Base-by-base conservation (phyloP, 768 basidiomycete species). In the Rhodosporidiobolus odoratus region DNA sequence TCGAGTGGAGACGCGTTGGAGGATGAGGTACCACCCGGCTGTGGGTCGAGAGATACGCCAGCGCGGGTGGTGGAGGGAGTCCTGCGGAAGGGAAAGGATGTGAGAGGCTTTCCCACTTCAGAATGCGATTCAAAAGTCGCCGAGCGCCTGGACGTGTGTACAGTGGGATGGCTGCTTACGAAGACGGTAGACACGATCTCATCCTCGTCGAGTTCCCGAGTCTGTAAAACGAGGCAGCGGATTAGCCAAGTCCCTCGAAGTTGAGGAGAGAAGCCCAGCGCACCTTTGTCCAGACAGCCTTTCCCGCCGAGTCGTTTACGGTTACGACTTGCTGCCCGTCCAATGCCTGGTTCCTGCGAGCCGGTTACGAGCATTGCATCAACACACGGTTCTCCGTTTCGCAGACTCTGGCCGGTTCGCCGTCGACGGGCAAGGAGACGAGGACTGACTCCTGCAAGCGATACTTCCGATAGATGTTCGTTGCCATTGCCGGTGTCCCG, bases 101-200 rank as follows among this genome's bases (percentile, higher is more conserved):
- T 10, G 48, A 12, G 12, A 27, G 10, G 27, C 30, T n/a, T n/a
- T n/a, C n/a, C n/a, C n/a, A n/a, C n/a, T n/a, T n/a, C n/a, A n/a
- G n/a, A n/a, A 13, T 45, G 43, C 43, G 43, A n/a, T n/a, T 45
- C 43, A 45, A 45, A 13, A 12, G 43, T 45, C 13, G n/a, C n/a
- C n/a, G n/a, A n/a, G n/a, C n/a, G n/a, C n/a, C n/a, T n/a, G 27
- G 17, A 7, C 6, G 9, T 19, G 2, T 9, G 1, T 10, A 30
- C 2, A 8, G 17, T 10, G 27, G 41, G 43, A 15, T 54, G 35
- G n/a, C n/a, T n/a, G n/a, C n/a, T n/a, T n/a, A 68, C 67, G 41
- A 43, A 58, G 38, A 69, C 23, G 34, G 68, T 69, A 9, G 68
- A 69, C 13, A 69, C 68, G 5, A 69, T 69, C 58, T 64, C 68